Base-by-base conservation (phyloP, 192 early-diverging fungal genomes). In the Gryganskiella cystojenkinii region DNA sequence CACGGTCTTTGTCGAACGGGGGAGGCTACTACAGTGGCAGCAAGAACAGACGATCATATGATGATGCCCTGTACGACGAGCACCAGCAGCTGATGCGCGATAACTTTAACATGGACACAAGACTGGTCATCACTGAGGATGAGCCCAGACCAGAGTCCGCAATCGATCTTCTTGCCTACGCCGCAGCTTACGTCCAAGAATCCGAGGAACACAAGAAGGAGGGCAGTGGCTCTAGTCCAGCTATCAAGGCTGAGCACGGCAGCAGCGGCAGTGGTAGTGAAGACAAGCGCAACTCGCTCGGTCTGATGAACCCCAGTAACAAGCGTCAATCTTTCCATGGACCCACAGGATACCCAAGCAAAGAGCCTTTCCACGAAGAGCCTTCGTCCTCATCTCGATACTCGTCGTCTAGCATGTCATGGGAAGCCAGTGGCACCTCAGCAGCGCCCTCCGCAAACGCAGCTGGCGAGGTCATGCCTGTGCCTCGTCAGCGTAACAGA, bases 261-360 rank as follows among this genome's bases (percentile, higher is more conserved):
- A 19, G 4, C 4, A 50, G 14, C 19, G 19, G 22, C 22, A 50
- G 47, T n/a, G 27, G 1, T 11, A 49, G 61, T 5, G 49, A 47
- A 0, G 71, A 74, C 0, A 74, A 66, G 64, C 37, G 71, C 10
- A 58, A 66, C 28, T 58, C 27, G 10, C 25, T 67, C 15, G 71
- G 64, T 47, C 57, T 57, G 19, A 30, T 74, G 11, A 56, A 46
- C 46, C 56, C 65, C 2, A 72, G 56, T 34, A 76, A 76, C 50
- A 76, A 76, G 60, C 64, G 73, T 20, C 73, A 76, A 28, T 76
- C 73, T 0, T 78, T 78, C 55, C 73, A 78, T 27, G 73, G 73
- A 14, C 64, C 70, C 50, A 40, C 73, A n/a, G 73, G 73, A 40
- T 78, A 78, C 42, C 65, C 73, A 34, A 64, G 65, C 40, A 68